Base-by-base conservation (phyloP, 305 asterid species). In the Fraxinus nigra region DNA sequence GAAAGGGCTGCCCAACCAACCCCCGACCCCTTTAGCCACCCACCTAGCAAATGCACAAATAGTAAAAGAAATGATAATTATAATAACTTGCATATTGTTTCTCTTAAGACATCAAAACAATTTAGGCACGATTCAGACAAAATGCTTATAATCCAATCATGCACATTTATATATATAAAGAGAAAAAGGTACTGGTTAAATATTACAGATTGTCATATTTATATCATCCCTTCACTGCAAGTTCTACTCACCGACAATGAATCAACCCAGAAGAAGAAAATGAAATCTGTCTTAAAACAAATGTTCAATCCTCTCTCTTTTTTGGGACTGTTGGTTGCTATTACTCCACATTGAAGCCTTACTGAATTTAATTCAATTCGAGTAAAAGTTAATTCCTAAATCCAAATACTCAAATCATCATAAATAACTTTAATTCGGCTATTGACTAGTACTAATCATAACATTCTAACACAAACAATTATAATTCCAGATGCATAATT, bases 101-200 rank as follows among this genome's bases (percentile, higher is more conserved):
- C 34, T 34, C 26, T 18, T 33, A 30, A 30, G 70, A 63, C 24
- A 48, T 18, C 13, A 78, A 10, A 59, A 61, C 16, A 34, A 28
- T 38, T 35, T 24, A 61, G 3, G 56, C 61, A 65, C 30, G 28
- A 38, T 40, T 67, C 30, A 79, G 77, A 13, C 32, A 79, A 46
- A 72, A 67, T 40, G 1, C 65, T n/a, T 7, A 61, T 72, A 46
- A 35, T 13, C n/a, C 51, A 51, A 59, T 54, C 84, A 78, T 75
- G 69, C 9, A 43, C 75, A 72, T 78, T 73, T 63, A 75, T 72
- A 28, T 33, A 63, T 56, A 72, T 46, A 72, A 43, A n/a, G 30
- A 10, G 7, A 2, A 59, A 80, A 34, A 35, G 72, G 37, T 35
- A 80, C 38, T 72, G 13, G 61, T 34, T 32, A 1, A 30, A 59